Base-by-base conservation (phyloP, 73 alveolate species). In the Halteria grandinella region DNA sequence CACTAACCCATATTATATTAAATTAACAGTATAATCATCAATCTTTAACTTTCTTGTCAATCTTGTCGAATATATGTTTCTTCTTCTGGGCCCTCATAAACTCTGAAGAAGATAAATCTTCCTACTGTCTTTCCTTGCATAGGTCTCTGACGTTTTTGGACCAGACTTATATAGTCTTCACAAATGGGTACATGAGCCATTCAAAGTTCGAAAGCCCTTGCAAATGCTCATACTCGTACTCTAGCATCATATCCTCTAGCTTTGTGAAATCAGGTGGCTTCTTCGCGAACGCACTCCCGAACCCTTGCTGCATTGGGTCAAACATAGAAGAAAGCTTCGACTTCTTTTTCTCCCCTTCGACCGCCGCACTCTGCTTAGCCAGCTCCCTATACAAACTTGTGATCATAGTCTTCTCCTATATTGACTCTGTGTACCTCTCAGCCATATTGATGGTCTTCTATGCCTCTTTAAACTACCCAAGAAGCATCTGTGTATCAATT, bases 181-280 rank as follows among this genome's bases (percentile, higher is more conserved):
- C n/a, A 29, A 70, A 70, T 14, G 84, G 84, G 47, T 70, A 70
- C 12, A 70, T 12, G 17, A 70, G 28, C 84, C 84, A 70, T 51
- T 70, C 37, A 6, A 36, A 2, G 17, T 49, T 70, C 17, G 52
- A 23, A 18, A 70, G 44, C n/a, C 54, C 29, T 18, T 48, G 58
- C 24, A 70, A 29, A 31, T 70, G 34, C 28, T 70, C 55, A 31
- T 7, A 27, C 60, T 70, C 84, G 14, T 23, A 25, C 28, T 70
- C 71, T 18, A 31, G 12, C 37, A 52, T 18, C 27, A 70, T 31
- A 20, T 36, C 34, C 45, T 36, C 57, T 44, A 62, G 32, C 27
- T 62, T 62, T 39, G 57, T 25, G 47, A 29, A 62, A 62, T 62
- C 78, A 6, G 78, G 78, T 23, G 36, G 36, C 25, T 62, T 60